Evolutionary conservation across 371 early-diverging fungal genomes (phyloP).

Genomic region (Mucor lusitanicus): DNA sequence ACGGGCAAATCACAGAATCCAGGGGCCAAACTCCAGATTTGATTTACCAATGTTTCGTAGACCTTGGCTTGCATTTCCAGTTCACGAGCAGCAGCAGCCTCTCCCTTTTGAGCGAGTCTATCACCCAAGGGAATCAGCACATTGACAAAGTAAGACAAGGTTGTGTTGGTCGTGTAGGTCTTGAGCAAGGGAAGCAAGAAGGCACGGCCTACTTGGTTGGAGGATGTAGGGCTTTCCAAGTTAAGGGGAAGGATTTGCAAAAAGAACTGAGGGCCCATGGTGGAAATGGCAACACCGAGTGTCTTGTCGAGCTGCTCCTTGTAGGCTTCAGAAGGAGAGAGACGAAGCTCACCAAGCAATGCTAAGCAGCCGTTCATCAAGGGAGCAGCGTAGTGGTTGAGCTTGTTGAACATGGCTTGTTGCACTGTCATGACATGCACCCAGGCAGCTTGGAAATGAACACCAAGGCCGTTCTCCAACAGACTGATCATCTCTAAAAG

Average conservation of each 20-base stretch:
- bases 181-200: slow-evolving; percentile 83
- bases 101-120: slow-evolving; percentile 68
- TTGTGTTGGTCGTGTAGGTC: slow-evolving; percentile 76
- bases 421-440: slow-evolving; percentile 74
- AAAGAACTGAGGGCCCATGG: slow-evolving; percentile 82
- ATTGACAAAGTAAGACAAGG: slow-evolving; percentile 74
- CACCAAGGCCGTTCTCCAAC: slow-evolving; percentile 65
- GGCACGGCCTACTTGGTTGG: slow-evolving; percentile 69
- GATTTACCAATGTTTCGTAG: slow-evolving; percentile 84
- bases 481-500: slow-evolving; percentile 54
- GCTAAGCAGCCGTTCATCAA: slow-evolving; percentile 65
- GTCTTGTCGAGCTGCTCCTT: slow-evolving; percentile 85
- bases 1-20: slow-evolving; percentile 84
- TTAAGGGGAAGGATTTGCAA: slow-evolving; percentile 85
- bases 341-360: slow-evolving; percentile 78
- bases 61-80: slow-evolving; percentile 86
- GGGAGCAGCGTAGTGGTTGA: slow-evolving; percentile 68
- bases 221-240: slow-evolving; percentile 61
- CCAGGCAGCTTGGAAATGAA: slow-evolving; percentile 85
- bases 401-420: slow-evolving; percentile 73
- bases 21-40: slow-evolving; percentile 89
- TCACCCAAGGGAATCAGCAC: slow-evolving; percentile 79
- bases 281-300: slow-evolving; percentile 77
- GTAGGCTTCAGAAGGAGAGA: slow-evolving; percentile 80
- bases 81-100: slow-evolving; percentile 61